phyloP scores from a whole-genome alignment of 2,329 filamentous ascomycete genomes.

The Xylariaceae sp. region DNA sequence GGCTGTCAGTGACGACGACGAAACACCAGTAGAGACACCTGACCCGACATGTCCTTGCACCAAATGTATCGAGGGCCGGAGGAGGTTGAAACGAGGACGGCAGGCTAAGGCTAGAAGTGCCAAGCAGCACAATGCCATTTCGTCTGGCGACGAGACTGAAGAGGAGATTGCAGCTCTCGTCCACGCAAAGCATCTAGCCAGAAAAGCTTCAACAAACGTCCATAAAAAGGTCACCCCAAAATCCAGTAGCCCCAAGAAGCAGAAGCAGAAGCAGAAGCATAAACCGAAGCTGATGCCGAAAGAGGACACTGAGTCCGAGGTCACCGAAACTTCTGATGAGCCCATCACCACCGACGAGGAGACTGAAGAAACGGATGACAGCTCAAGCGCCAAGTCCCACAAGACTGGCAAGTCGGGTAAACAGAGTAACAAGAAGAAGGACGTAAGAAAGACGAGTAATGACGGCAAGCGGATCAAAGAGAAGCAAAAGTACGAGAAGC shows the following conservation, averaged over 20 bases:
- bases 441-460: neutral
- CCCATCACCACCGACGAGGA: slow-evolving; percentile 2
- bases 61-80: slow-evolving; percentile 28
- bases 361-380: slow-evolving; percentile 3
- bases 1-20: slow-evolving; percentile 16
- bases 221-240: neutral
- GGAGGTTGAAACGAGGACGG: slow-evolving; percentile 25
- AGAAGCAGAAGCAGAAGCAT: slow-evolving; percentile 25
- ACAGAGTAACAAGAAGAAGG: slow-evolving; percentile 7
- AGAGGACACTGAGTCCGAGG: slow-evolving; percentile 8
- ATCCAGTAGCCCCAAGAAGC: slow-evolving; percentile 1
- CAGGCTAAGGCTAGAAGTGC: slow-evolving; percentile 17
- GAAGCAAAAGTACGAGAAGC: slow-evolving; percentile 7
- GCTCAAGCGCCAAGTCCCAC: slow-evolving; percentile 6
- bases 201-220: neutral
- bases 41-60: slow-evolving; percentile 35
- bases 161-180: neutral
- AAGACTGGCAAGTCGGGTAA: slow-evolving; percentile 8
- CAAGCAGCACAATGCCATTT: neutral
- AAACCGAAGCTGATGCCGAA: slow-evolving; percentile 23
- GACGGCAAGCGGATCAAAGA: slow-evolving; percentile 4
- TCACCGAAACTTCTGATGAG: neutral
- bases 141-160: neutral
- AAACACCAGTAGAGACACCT: slow-evolving; percentile 26
- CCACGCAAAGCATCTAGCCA: neutral